Base-by-base conservation (phyloP, 2,329 filamentous ascomycete genomes). In the Trichoderma gracile region DNA sequence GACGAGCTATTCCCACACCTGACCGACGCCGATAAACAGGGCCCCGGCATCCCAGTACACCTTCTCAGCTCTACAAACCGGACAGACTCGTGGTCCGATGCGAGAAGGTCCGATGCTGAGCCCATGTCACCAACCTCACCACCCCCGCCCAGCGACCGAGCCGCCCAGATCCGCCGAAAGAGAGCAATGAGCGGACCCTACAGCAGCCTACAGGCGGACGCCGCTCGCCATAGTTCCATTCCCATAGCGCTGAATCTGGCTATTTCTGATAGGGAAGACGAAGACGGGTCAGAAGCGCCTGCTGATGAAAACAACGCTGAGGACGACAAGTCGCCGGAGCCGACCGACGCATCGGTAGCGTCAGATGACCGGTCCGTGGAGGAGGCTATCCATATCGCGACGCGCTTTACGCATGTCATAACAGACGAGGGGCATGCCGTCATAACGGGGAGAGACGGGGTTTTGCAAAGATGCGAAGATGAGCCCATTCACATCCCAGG, bases 401-500 rank as follows among this genome's bases (percentile, higher is more conserved):
- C 87, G 25, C 88, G 92, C 2, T 96, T 96, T 77, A 90, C 88
- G 69, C 91, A 97, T 72, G 81, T 90, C 4, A 79, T 89, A 27
- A 93, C 90, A 0, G 86, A 90, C 2, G 89, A 87, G 17, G 92
- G 92, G 0, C 92, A 97, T 77, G 87, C 89, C 27, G 85, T 96
- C 33, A 91, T 96, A 61, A 95, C 91, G 0, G 92, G 92, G 6
- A 84, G 89, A 63, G 87, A 92, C 60, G 89, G 87, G 2, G 85
- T 83, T 0, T 78, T 95, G 50, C 90, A 96, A 73, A 84, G 87
- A 59, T 97, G 93, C 72, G 93, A 97, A 75, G 93, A 97, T 71
- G 93, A 97, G 71, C 92, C 93, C 0, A 96, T 97, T 27, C 92
- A 94, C 68, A 89, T 92, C 1, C 93, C 93, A 0, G 92, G 92